A percentile compares a stretch with the other conserved stretches of the same genome.
Conservation (phyloP, 2,329 filamentous ascomycete species). For the Penicillium frequentans region DNA sequence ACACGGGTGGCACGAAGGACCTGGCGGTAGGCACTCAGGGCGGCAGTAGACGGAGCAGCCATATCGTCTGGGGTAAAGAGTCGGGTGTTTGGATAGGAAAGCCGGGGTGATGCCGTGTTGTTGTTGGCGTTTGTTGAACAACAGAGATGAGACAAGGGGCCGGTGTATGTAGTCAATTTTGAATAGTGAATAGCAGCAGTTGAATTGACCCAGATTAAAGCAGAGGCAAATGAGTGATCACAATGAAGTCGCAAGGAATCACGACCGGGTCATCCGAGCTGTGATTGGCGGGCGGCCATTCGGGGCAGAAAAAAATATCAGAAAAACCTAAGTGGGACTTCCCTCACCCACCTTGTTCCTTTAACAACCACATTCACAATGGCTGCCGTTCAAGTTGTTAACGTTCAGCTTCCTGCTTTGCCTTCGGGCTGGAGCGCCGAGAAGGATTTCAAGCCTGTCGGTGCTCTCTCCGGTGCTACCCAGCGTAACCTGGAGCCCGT, state of each 20-base stretch:
- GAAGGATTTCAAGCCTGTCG: slow-evolving; percentile 87
- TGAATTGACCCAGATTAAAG: neutral
- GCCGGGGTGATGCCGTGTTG: neutral
- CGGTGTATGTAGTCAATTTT: neutral
- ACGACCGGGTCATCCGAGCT: slow-evolving; percentile 20
- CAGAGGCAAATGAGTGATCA: neutral
- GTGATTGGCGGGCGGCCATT: slow-evolving; percentile 34
- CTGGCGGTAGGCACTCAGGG: slow-evolving; percentile 74
- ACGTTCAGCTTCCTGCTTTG: slow-evolving; percentile 65
- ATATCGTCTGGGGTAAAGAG: slow-evolving; percentile 11
- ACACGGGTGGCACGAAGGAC: slow-evolving; percentile 77
- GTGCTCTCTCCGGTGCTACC: slow-evolving; percentile 71
- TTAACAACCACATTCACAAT: slow-evolving; percentile 48
- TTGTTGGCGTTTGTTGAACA: neutral
- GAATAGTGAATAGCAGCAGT: neutral
- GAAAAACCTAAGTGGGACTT: slow-evolving; percentile 25
- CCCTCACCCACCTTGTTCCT: slow-evolving; percentile 16
- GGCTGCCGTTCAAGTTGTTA: slow-evolving; percentile 56
- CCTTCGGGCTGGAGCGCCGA: slow-evolving; percentile 77
- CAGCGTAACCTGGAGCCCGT: slow-evolving; percentile 93
- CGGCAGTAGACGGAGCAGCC: slow-evolving; percentile 51
- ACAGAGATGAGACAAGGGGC: neutral
- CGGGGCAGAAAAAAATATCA: slow-evolving; percentile 37
- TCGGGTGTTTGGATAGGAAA: neutral
- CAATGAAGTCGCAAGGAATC: neutral